Conservation (phyloP, 345 rosid species). For the Eucalyptus curtisii region DNA sequence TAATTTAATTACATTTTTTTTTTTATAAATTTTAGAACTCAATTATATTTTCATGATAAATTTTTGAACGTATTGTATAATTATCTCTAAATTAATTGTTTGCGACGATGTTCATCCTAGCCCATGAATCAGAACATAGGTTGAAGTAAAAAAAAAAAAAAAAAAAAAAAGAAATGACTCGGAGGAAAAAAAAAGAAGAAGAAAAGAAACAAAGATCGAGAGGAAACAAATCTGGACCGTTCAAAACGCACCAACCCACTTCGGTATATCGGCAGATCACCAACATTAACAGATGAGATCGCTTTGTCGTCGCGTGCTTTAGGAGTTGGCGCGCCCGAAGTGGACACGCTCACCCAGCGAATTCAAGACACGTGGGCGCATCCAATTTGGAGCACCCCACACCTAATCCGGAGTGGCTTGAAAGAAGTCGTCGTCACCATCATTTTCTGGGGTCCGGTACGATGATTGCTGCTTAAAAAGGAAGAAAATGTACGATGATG, state of each 20-base stretch:
- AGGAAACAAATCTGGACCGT: background rate
- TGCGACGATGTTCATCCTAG: fast-evolving
- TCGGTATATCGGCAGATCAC: background rate
- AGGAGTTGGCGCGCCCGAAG: background rate
- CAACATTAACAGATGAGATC: background rate
- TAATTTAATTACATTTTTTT: fast-evolving
- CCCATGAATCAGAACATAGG: background rate
- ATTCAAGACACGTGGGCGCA: background rate
- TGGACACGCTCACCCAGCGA: background rate
- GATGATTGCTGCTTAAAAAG: background rate
- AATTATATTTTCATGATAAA: too few relatives aligned
- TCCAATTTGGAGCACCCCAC: background rate
- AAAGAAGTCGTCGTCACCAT: background rate
- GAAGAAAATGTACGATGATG: background rate
- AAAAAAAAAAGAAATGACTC: background rate
- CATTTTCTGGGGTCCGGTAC: too few relatives aligned
- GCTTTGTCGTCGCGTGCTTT: background rate
- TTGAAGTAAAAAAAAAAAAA: background rate
- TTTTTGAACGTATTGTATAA: fast-evolving
- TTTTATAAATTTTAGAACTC: too few relatives aligned
- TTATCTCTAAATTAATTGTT: too few relatives aligned
- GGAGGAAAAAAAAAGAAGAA: fast-evolving
- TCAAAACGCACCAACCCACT: background rate
- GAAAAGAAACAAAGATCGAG: background rate
- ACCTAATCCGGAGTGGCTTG: background rate